These are phyloP conservation scores for Xylaria sp. DNA, from an alignment of 2,329 filamentous ascomycete species.

Conservation along the genomic window DNA sequence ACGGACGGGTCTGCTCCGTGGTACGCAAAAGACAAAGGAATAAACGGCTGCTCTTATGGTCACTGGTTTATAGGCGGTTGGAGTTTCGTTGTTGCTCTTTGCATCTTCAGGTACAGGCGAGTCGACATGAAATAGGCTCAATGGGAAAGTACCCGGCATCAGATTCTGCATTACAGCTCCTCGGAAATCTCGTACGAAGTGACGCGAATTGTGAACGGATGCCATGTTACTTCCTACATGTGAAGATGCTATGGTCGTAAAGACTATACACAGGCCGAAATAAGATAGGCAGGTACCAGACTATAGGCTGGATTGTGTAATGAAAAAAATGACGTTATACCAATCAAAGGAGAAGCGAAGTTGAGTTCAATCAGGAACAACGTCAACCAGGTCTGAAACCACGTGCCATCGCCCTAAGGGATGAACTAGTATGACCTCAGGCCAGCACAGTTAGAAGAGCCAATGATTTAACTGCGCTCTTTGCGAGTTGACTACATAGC, in stretches of 20 bases:
- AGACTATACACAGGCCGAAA: slow-evolving; percentile 29
- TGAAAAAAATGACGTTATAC: slow-evolving; percentile 37
- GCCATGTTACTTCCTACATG: slow-evolving; percentile 25
- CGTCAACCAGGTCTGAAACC: too few relatives aligned
- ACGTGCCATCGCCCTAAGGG: neutral
- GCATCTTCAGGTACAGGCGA: slow-evolving; percentile 64
- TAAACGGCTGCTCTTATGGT: slow-evolving; percentile 62
- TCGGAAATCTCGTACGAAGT: slow-evolving; percentile 34
- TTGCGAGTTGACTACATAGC: neutral
- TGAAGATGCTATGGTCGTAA: slow-evolving; percentile 35
- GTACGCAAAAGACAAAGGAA: slow-evolving; percentile 99
- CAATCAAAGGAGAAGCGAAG: slow-evolving; percentile 10
- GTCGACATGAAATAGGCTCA: slow-evolving; percentile 53
- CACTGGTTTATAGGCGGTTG: slow-evolving; percentile 65
- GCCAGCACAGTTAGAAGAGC: neutral
- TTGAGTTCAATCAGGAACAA: neutral
- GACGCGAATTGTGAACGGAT: slow-evolving; percentile 40
- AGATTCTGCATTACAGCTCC: slow-evolving; percentile 42
- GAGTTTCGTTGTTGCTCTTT: slow-evolving; percentile 73
- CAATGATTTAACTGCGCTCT: neutral
- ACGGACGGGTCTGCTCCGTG: slow-evolving; percentile 99
- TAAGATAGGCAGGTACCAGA: slow-evolving; percentile 37
- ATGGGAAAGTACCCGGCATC: slow-evolving; percentile 54
- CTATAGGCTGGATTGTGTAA: slow-evolving; percentile 34
- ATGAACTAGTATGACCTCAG: neutral